Conservation (phyloP, 495 filamentous ascomycete species). For the Xylaria flabelliformis region DNA sequence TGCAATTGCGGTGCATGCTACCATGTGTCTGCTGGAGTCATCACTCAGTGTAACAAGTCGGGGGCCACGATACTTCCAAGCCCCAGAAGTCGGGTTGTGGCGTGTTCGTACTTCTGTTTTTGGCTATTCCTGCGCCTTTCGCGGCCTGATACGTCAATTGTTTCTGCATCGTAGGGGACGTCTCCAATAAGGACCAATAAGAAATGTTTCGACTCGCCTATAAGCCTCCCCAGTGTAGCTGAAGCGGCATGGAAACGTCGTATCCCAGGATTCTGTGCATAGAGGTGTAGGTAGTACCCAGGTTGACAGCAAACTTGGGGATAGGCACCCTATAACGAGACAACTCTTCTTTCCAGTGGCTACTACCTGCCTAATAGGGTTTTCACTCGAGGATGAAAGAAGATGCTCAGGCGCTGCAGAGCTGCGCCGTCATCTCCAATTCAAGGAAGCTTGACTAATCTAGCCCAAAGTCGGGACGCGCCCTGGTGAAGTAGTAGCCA, state of each 20-base stretch:
- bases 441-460: not conserved
- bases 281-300: not conserved
- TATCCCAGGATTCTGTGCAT: slow-evolving; percentile 20
- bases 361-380: slow-evolving; percentile 4
- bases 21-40: not conserved
- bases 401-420: not conserved
- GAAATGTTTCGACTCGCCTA: not conserved
- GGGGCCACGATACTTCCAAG: slow-evolving; percentile 11
- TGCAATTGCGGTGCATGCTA: not conserved
- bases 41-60: slow-evolving; percentile 6
- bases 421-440: not conserved
- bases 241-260: slow-evolving; percentile 8
- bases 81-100: slow-evolving; percentile 16
- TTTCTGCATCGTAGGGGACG: slow-evolving; percentile 15
- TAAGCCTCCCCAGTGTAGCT: slow-evolving; percentile 3
- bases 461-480: not conserved
- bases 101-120: slow-evolving; percentile 20
- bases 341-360: not conserved
- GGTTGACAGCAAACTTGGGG: not conserved
- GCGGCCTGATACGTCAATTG: slow-evolving; percentile 26
- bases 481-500: not conserved
- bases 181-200: slow-evolving; percentile 3
- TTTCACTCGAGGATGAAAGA: not conserved
- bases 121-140: slow-evolving; percentile 12
- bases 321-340: slow-evolving; percentile 3